Conservation (phyloP, 768 basidiomycete species). For the Hygrocybe coccinea region DNA sequence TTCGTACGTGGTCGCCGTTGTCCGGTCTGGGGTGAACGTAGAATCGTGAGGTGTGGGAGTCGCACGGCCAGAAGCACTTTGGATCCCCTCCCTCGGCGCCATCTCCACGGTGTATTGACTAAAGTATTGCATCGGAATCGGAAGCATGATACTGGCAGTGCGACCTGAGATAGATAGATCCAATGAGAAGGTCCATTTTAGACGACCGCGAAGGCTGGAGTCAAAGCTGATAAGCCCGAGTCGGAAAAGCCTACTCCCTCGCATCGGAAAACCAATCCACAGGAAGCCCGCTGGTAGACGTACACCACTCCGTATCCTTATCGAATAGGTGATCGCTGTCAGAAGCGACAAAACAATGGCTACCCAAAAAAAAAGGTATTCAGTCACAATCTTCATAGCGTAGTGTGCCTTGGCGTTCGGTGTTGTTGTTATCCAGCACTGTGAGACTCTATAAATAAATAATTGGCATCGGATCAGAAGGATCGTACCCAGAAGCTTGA, state of each 20-base stretch:
- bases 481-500: not conserved
- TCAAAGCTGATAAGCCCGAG: not conserved
- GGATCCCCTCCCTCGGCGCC: not conserved
- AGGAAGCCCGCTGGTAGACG: not conserved
- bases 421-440: not conserved
- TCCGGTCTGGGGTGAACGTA: no score
- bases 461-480: not conserved
- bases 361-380: not conserved
- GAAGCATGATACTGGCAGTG: not conserved
- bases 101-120: not conserved
- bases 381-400: not conserved
- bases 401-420: not conserved
- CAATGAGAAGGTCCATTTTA: not conserved
- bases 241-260: not conserved
- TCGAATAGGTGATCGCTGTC: not conserved
- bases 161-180: not conserved
- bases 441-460: not conserved
- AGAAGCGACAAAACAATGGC: not conserved
- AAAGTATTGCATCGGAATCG: not conserved
- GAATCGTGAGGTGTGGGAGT: no score
- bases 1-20: no score
- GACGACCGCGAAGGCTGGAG: not conserved
- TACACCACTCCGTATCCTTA: not conserved
- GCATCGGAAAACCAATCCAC: constrained; percentile 1
- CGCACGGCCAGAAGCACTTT: no score